Evolutionary conservation across 768 basidiomycete genomes (phyloP), one percentile per base, ranked within the genome.

Genomic region (Calocybe indica): DNA sequence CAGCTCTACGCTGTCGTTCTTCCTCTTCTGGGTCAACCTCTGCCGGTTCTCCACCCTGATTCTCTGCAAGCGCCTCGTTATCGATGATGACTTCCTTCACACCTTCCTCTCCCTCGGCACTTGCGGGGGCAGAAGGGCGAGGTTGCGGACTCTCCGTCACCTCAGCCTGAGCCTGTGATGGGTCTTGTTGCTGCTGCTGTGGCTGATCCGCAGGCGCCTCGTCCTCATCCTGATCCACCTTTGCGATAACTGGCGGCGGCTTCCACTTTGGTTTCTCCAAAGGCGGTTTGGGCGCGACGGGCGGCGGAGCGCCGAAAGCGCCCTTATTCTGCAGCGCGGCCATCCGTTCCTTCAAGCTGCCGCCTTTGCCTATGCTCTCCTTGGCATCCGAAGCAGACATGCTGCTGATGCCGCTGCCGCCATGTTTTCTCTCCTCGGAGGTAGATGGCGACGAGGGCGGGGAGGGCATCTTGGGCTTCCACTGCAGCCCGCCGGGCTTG

Each of bases 321-420:
- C 88, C 87, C 39, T 76, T 82, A 6, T 88, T 90, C 62, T 92
- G 88, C 34, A 97, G 69, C 2, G 92, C 92, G 30, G 92, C 92
- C 92, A 98, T 96, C 34, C 95, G 81, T 50, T 96, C 95, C 69
- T 85, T 93, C 55, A 98, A 67, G 48, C 88, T 90, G 5, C 80
- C 85, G 2, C 79, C 85, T 47, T 81, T 81, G 5, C 78, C 78
- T 64, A 95, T 94, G 57, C 85, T 87, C 58, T 85, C 87, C 63
- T 87, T 83, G 14, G 93, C 93, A 70, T 97, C 94, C 29, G 80
- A 79, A 5, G 89, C 89, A 15, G 81, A 85, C 87, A 91, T 87
- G 0, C 78, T 76, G 3, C 12, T 41, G 6, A 6, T 41, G 22
- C 10, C 22, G 5, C 15, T 15, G 40, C 14, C 40, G 42, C 69